Base-by-base conservation (phyloP, 192 early-diverging fungal genomes). In the Linnemannia hyalina region DNA sequence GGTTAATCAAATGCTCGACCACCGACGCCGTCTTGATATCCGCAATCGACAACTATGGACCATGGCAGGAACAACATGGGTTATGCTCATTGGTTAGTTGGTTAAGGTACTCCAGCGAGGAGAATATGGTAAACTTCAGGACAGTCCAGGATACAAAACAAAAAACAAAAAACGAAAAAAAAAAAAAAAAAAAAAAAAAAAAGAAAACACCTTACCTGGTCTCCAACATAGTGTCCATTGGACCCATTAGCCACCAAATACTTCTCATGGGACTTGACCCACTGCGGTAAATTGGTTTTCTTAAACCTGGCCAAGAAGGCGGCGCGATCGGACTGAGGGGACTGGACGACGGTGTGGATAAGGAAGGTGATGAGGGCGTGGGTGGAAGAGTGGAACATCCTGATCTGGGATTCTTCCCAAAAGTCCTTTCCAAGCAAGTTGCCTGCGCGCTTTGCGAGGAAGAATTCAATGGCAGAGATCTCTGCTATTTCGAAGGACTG, bases 201-300 rank as follows among this genome's bases (percentile, higher is more conserved):
- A 10, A 16, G 32, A 26, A 15, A 2, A 65, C 22, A 15, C 40
- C 20, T 32, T 74, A 74, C 73, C 68, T 80, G 52, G 29, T 73
- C 54, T n/a, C 84, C 84, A 70, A 81, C 75, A 26, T 86, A 86
- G 20, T 81, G 84, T n/a, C 80, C 79, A 40, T 81, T 86, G 4
- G 79, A 77, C 3, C 84, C 79, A 52, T 86, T 86, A 7, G 70
- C 84, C 3, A 26, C 68, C 32, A 85, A 46, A 10, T 72, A 68
- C 44, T 78, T 86, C 46, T 81, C 76, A 32, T 77, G 80, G 42
- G 18, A 52, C 41, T 74, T 20, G 29, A 76, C 49, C 83, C 83
- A 85, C 70, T 72, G 47, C 35, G 78, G 47, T 36, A 85, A 11
- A 16, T 63, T 85, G 0, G 77, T 18, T 15, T 65, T 76, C 15